These are phyloP conservation scores for Penicillium concentricum DNA, from an alignment of 2,329 filamentous ascomycete species.

Conservation along the genomic window DNA sequence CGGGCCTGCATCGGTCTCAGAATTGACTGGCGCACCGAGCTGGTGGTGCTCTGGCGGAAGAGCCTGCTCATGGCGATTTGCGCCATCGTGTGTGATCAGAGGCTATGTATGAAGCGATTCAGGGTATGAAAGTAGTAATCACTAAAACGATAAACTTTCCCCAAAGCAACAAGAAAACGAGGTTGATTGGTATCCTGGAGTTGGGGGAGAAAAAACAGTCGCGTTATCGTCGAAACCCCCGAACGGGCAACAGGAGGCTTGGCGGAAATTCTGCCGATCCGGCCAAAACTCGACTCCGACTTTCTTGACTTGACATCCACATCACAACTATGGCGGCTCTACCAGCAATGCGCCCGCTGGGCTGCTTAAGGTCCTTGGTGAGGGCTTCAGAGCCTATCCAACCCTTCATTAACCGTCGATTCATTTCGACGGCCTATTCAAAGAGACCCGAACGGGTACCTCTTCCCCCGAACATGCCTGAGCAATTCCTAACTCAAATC, in stretches of 20 bases:
- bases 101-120: background rate
- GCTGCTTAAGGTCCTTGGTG: slow-evolving; percentile 66
- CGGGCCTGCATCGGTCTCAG: slow-evolving; percentile 33
- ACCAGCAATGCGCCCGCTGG: slow-evolving; percentile 63
- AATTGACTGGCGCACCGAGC: slow-evolving; percentile 32
- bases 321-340: slow-evolving; percentile 60
- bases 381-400: slow-evolving; percentile 54
- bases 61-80: slow-evolving; percentile 39
- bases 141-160: background rate
- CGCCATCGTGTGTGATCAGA: slow-evolving; percentile 35
- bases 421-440: slow-evolving; percentile 52
- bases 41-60: slow-evolving; percentile 36
- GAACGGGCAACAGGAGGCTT: slow-evolving; percentile 29
- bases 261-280: slow-evolving; percentile 41
- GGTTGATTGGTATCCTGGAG: slow-evolving; percentile 11
- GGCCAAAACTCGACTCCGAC: slow-evolving; percentile 29
- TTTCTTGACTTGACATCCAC: slow-evolving; percentile 17
- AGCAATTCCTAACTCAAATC: slow-evolving; percentile 45
- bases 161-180: background rate
- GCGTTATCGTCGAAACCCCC: slow-evolving; percentile 16
- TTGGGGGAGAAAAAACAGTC: slow-evolving; percentile 25
- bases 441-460: slow-evolving; percentile 41
- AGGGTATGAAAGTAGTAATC: background rate
- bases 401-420: slow-evolving; percentile 47
- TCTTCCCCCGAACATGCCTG: slow-evolving; percentile 43